phyloP scores from a whole-genome alignment of 371 early-diverging fungal genomes.

The Fennellomyces sp. region DNA sequence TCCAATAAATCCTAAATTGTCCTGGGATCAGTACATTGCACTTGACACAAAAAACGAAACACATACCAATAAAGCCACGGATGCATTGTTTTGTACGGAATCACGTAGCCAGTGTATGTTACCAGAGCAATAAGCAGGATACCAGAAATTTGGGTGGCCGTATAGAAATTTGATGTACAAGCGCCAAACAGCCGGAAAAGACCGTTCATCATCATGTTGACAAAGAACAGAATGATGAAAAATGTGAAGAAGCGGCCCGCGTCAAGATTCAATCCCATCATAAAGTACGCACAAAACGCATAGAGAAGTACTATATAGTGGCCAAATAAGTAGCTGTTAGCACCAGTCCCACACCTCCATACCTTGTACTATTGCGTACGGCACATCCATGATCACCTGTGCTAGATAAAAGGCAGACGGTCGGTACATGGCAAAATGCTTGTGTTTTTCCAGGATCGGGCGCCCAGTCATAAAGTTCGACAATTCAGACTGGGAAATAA shows the following conservation, averaged over 20 bases:
- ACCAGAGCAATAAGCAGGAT: constrained; percentile 47
- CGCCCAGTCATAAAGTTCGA: constrained; percentile 58
- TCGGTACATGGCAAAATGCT: constrained; percentile 68
- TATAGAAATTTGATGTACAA: constrained; percentile 42
- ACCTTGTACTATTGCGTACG: constrained; percentile 42
- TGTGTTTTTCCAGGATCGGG: constrained; percentile 69
- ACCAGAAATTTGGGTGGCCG: constrained; percentile 51
- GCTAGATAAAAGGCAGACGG: constrained; percentile 66
- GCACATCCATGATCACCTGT: constrained; percentile 52
- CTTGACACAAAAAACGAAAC: neutral
- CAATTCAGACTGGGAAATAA: constrained; percentile 55
- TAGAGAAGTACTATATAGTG: constrained; percentile 9
- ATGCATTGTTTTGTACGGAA: constrained; percentile 31
- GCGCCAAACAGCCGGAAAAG: constrained; percentile 56
- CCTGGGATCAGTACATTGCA: neutral
- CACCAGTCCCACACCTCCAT: neutral
- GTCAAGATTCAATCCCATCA: constrained; percentile 46
- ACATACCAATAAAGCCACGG: constrained; percentile 59
- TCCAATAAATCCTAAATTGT: constrained; percentile 71
- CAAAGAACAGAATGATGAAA: constrained; percentile 36
- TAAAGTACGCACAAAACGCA: constrained; percentile 45
- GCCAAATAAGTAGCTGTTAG: too few relatives aligned
- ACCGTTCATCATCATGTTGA: constrained; percentile 45
- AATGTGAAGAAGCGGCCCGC: constrained; percentile 54
- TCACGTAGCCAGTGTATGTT: constrained; percentile 59